Evolutionary conservation across 805 yeast genomes (phyloP), one percentile per base, ranked within the genome.

Genomic region (Kodamaea kakaduensis): DNA sequence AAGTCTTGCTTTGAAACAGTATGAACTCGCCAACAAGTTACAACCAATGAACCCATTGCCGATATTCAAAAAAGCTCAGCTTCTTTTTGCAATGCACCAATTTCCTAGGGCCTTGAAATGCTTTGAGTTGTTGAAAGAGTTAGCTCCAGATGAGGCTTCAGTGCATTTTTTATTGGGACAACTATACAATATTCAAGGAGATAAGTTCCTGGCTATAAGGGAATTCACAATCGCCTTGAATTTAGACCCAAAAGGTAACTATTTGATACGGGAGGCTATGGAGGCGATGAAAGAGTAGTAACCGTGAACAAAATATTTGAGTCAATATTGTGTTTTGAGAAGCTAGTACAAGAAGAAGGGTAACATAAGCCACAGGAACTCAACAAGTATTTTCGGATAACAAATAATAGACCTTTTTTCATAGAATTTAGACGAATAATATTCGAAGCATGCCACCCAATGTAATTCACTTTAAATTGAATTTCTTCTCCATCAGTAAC

Each of bases 131-230:
- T 71, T 93, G 36, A 77, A 75, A 44, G 73, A 76, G 17, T 60
- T 86, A 36, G 96, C 95, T 0, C 97, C 98, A 0, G 95, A 90
- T 56, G 97, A 90, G 55, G 95, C 96, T 0, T 80, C 86, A 35
- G 95, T 90, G 17, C 97, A 90, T 58, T 87, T 84, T 58, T 62
- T 89, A 26, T 65, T 93, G 30, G 98, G 97, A 8, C 87, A 87
- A 51, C 69, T 89, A 36, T 87, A 88, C 69, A 84, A 81, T 48
- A 73, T 81, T 19, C 76, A 82, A 44, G 80, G 81, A 18, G 78
- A 84, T 42, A 81, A 78, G 48, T 77, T 75, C 46, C 79, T 73
- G 44, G 97, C 98, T 1, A 73, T 90, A 17, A 78, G 77, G 46
- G 90, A 85, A 50, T 86, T 85, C 46, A 90, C 97, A 0, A 74